A percentile compares a stretch with the other conserved stretches of the same genome.
phyloP scores from a whole-genome alignment of 116 monocot genomes.

The Posidonia oceanica region DNA sequence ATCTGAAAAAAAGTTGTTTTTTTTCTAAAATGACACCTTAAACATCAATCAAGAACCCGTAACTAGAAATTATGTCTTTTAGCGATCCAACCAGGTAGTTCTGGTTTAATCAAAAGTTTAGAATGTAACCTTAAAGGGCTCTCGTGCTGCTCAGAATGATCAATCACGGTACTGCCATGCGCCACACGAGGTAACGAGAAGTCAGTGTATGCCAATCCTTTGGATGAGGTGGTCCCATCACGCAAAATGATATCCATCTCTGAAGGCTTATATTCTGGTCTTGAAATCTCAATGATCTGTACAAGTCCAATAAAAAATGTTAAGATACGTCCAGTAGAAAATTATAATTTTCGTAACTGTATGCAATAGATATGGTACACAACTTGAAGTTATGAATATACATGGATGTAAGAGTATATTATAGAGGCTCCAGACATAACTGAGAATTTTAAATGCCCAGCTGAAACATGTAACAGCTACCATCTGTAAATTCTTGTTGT shows the following conservation, averaged over 20 bases:
- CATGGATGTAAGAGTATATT: too few relatives aligned
- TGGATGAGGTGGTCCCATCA: slow-evolving; percentile 73
- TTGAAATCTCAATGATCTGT: slow-evolving; percentile 75
- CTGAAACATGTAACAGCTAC: too few relatives aligned
- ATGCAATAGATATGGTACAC: too few relatives aligned
- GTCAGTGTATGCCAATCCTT: slow-evolving; percentile 69
- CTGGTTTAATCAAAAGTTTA: too few relatives aligned
- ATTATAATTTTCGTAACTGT: too few relatives aligned
- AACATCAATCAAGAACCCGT: neutral
- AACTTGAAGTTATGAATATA: too few relatives aligned
- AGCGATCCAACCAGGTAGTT: neutral
- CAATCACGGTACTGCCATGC: slow-evolving; percentile 13
- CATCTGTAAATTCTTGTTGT: too few relatives aligned
- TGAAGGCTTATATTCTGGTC: slow-evolving; percentile 77
- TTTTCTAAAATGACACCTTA: neutral
- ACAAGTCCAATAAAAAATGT: neutral
- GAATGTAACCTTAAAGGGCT: too few relatives aligned
- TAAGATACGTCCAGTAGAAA: too few relatives aligned
- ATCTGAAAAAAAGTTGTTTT: neutral
- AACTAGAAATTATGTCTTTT: neutral
- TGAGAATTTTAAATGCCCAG: too few relatives aligned
- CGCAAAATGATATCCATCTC: slow-evolving; percentile 74
- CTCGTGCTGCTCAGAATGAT: slow-evolving; percentile 1
- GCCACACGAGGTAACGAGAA: slow-evolving; percentile 16
- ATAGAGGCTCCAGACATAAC: too few relatives aligned